These are phyloP conservation scores for Fusarium virguliforme DNA, from an alignment of 2,329 filamentous ascomycete species.

Conservation along the genomic window DNA sequence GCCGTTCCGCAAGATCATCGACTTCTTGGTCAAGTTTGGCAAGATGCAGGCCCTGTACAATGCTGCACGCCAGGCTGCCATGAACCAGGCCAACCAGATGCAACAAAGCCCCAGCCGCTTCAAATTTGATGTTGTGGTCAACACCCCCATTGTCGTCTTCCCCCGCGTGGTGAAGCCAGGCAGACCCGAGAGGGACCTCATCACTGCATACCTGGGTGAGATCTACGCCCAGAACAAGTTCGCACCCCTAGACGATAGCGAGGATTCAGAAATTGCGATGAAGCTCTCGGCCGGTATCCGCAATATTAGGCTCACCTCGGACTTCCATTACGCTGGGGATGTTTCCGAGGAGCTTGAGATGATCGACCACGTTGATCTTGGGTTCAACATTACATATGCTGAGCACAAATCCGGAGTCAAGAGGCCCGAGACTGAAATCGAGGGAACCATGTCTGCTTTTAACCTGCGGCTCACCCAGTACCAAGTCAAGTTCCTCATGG, in stretches of 20 bases:
- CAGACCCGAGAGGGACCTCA: slow-evolving; percentile 80
- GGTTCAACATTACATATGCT: slow-evolving; percentile 91
- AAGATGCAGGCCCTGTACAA: slow-evolving; percentile 99
- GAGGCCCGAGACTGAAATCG: slow-evolving; percentile 91
- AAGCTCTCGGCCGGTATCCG: slow-evolving; percentile 92
- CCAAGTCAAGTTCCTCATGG: slow-evolving; percentile 90
- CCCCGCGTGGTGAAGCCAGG: slow-evolving; percentile 83
- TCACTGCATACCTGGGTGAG: slow-evolving; percentile 95
- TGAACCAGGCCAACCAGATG: slow-evolving; percentile 92
- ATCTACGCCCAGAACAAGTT: slow-evolving; percentile 98
- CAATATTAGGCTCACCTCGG: slow-evolving; percentile 91
- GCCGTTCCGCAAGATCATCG: slow-evolving; percentile 97
- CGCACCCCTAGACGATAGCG: slow-evolving; percentile 83
- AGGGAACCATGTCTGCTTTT: slow-evolving; percentile 92
- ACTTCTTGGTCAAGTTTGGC: slow-evolving; percentile 98
- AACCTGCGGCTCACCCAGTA: slow-evolving; percentile 92
- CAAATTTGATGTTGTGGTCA: slow-evolving; percentile 94
- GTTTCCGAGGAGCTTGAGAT: slow-evolving; percentile 90
- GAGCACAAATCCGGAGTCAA: slow-evolving; percentile 85
- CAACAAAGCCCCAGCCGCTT: slow-evolving; percentile 92
- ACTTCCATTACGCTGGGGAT: slow-evolving; percentile 84
- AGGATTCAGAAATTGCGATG: slow-evolving; percentile 83
- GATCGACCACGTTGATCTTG: slow-evolving; percentile 96
- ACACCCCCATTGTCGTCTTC: slow-evolving; percentile 96
- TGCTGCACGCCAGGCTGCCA: slow-evolving; percentile 92